Conservation (phyloP, 148 eudicot species). For the Chenopodium suecicum region DNA sequence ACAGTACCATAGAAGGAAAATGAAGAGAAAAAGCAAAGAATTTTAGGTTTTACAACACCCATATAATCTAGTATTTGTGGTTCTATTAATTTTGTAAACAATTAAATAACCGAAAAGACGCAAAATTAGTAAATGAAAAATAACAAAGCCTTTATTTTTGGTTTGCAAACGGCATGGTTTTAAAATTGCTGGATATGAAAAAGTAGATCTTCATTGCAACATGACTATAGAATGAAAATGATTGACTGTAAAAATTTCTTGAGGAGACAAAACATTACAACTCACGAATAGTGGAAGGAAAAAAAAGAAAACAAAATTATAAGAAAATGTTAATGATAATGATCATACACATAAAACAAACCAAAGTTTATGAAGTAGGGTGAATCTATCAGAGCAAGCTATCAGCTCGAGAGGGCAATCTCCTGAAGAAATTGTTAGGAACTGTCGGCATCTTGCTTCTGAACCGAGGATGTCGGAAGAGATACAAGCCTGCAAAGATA, state of each 20-base stretch:
- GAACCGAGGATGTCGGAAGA: constrained; percentile 37
- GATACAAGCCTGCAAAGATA: constrained; percentile 26
- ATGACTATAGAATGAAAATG: neutral
- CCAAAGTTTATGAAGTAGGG: no score
- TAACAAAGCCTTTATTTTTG: no score
- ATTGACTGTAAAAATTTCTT: neutral
- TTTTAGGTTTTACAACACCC: no score
- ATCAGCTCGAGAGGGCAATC: constrained; percentile 42
- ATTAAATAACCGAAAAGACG: no score
- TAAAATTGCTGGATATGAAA: no score
- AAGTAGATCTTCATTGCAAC: neutral
- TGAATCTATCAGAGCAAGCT: constrained; percentile 30
- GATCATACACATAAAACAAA: neutral
- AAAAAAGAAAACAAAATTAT: neutral
- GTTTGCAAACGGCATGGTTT: no score
- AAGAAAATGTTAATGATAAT: neutral
- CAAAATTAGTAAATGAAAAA: no score
- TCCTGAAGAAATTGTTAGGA: constrained; percentile 40
- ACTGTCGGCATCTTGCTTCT: constrained; percentile 52
- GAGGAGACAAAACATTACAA: neutral
- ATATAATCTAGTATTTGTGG: no score
- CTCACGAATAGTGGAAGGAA: neutral
- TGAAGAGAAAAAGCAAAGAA: no score
- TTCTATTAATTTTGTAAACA: no score
- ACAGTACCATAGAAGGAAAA: no score